Conservation (phyloP, 768 basidiomycete species). For the Phanerochaete sordida region DNA sequence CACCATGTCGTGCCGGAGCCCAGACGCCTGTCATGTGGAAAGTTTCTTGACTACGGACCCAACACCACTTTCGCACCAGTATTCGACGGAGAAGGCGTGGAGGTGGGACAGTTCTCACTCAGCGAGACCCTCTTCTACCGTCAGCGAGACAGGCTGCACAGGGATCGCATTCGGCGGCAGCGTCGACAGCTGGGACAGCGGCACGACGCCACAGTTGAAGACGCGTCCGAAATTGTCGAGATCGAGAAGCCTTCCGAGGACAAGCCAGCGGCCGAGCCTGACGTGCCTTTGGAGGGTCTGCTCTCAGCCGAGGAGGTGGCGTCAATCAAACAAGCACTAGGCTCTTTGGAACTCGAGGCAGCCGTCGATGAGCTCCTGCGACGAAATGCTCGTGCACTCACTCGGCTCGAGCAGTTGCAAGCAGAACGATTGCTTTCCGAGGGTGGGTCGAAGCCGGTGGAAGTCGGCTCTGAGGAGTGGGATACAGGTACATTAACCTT, state of each 20-base stretch:
- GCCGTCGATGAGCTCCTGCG: constrained; percentile 68
- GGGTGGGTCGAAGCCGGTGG: constrained; percentile 41
- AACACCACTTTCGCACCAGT: constrained; percentile 74
- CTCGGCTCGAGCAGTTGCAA: constrained; percentile 65
- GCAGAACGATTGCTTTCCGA: constrained; percentile 45
- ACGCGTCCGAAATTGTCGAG: constrained; percentile 13
- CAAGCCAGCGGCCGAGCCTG: constrained; percentile 28
- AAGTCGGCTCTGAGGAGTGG: constrained; percentile 79
- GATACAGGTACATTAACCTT: constrained; percentile 51
- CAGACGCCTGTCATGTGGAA: constrained; percentile 57
- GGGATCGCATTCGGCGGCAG: neutral
- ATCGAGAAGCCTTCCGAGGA: constrained; percentile 4
- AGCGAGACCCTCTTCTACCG: constrained; percentile 56
- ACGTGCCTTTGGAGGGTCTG: constrained; percentile 47
- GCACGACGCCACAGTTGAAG: neutral
- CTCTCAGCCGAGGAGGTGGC: constrained; percentile 54
- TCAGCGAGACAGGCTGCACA: constrained; percentile 29
- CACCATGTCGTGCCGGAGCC: constrained; percentile 43
- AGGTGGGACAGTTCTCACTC: constrained; percentile 59
- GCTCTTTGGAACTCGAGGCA: constrained; percentile 60
- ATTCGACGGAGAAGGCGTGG: constrained; percentile 75
- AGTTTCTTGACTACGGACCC: constrained; percentile 77
- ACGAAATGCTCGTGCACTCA: constrained; percentile 60
- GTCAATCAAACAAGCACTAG: constrained; percentile 57
- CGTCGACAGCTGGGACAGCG: neutral